These are phyloP conservation scores for Neonothopanus nambi DNA, from an alignment of 1,284 basidiomycete species.

Conservation along the genomic window DNA sequence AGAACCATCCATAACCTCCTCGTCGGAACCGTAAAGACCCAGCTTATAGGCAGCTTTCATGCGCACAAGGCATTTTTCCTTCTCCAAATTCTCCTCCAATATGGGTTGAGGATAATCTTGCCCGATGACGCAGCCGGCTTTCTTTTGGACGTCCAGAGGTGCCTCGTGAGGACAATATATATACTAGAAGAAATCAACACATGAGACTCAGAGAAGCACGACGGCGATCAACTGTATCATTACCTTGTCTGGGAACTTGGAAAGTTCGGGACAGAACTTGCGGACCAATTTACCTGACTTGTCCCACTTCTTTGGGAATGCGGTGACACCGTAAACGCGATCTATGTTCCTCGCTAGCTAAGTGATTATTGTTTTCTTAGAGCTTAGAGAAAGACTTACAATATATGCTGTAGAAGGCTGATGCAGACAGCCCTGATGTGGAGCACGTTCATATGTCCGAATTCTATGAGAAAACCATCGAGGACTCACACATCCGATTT, in stretches of 20 bases:
- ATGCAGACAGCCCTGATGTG: constrained; percentile 23
- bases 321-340: constrained; percentile 17
- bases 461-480: constrained; percentile 2
- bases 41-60: constrained; percentile 18
- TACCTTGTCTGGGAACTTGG: constrained; percentile 29
- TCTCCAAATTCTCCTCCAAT: constrained; percentile 22
- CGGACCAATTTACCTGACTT: constrained; percentile 25
- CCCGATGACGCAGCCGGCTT: constrained; percentile 19
- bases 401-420: constrained; percentile 31
- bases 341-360: constrained; percentile 18
- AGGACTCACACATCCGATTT: constrained; percentile 29
- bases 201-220: neutral
- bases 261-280: constrained; percentile 25
- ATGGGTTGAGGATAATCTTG: constrained; percentile 20
- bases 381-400: constrained; percentile 22
- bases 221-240: constrained; percentile 10
- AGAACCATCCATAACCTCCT: constrained; percentile 1
- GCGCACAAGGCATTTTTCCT: constrained; percentile 19
- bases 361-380: neutral
- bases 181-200: constrained; percentile 8
- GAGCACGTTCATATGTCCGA: constrained; percentile 1
- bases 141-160: constrained; percentile 13
- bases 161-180: constrained; percentile 14
- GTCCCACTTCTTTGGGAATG: constrained; percentile 26
- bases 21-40: neutral